These are phyloP conservation scores for Gossypium mustelinum DNA, from an alignment of 345 rosid species.

Conservation along the genomic window DNA sequence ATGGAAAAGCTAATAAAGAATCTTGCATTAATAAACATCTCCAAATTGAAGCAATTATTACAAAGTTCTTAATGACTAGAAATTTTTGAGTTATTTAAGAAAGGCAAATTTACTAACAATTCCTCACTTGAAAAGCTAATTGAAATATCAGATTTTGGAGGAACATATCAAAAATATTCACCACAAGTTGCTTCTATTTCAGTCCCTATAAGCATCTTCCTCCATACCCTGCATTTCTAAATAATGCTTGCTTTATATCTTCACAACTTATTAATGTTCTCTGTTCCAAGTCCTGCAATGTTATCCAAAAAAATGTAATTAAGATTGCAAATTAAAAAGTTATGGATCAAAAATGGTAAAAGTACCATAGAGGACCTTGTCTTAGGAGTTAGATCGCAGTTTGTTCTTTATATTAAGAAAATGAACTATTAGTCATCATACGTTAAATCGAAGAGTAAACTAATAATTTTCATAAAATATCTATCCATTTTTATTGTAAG, in stretches of 20 bases:
- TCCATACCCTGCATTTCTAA: slow-evolving; percentile 91
- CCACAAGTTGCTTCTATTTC: background rate
- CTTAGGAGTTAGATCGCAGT: too few species aligned
- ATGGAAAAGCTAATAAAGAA: background rate
- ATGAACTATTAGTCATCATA: too few species aligned
- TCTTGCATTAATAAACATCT: slow-evolving; percentile 5
- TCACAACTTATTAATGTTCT: slow-evolving; percentile 48
- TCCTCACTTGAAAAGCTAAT: slow-evolving; percentile 8
- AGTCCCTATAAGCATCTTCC: slow-evolving; percentile 61
- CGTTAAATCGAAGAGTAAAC: too few species aligned
- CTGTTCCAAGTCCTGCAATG: slow-evolving; percentile 46
- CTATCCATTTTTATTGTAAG: too few species aligned
- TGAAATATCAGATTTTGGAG: background rate
- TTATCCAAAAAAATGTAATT: background rate
- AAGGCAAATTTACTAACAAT: background rate
- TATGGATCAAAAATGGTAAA: too few species aligned
- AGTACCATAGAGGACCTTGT: too few species aligned
- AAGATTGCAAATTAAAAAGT: background rate
- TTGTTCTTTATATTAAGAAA: too few species aligned
- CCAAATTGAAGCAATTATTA: slow-evolving; percentile 9
- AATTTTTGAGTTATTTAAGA: background rate
- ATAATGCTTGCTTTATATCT: slow-evolving; percentile 85
- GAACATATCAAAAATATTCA: slow-evolving; percentile 1
- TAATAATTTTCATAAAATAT: too few species aligned
- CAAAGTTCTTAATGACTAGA: slow-evolving; percentile 6